Evolutionary conservation across 1,284 basidiomycete species (phyloP).

Genomic region (Ganoderma leucocontextum): DNA sequence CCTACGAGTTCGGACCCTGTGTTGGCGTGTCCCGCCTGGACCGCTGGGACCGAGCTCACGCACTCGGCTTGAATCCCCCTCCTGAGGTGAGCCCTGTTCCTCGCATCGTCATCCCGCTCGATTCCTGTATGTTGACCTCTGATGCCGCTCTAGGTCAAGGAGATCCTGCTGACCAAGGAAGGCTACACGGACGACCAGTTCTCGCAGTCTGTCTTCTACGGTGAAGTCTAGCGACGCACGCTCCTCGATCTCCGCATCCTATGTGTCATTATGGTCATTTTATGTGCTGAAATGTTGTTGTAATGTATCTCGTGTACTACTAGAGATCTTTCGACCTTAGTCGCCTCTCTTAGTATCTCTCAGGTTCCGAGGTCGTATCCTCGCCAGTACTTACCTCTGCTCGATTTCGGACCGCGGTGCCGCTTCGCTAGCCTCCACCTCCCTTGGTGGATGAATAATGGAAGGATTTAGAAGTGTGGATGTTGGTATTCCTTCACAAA

Average conservation of each 20-base stretch:
- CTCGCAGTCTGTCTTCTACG: conserved; percentile 59
- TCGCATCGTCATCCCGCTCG: not conserved
- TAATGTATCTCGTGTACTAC: too few relatives aligned
- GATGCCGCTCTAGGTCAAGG: conserved; percentile 62
- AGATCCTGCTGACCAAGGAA: conserved; percentile 72
- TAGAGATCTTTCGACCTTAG: too few relatives aligned
- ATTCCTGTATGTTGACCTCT: not conserved
- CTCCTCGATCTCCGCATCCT: not conserved
- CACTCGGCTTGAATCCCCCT: conserved; percentile 86
- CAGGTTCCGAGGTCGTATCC: not conserved
- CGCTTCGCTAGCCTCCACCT: too few relatives aligned
- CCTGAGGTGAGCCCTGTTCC: conserved; percentile 60
- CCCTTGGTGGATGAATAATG: too few relatives aligned
- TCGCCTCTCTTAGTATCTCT: not conserved
- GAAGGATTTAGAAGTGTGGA: too few relatives aligned
- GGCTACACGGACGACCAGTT: conserved; percentile 54
- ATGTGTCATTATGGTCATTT: not conserved
- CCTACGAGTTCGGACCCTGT: conserved; percentile 87
- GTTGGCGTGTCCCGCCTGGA: conserved; percentile 85
- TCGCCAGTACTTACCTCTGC: not conserved
- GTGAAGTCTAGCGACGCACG: conserved; percentile 45
- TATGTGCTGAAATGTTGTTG: not conserved
- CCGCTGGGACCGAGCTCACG: conserved; percentile 88
- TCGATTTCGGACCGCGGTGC: too few relatives aligned
- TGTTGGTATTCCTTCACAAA: too few relatives aligned